A percentile compares a stretch with the other conserved stretches of the same genome.
These are phyloP conservation scores for Tulasnella sp. DNA, from an alignment of 768 basidiomycete genomes.

Conservation along the genomic window DNA sequence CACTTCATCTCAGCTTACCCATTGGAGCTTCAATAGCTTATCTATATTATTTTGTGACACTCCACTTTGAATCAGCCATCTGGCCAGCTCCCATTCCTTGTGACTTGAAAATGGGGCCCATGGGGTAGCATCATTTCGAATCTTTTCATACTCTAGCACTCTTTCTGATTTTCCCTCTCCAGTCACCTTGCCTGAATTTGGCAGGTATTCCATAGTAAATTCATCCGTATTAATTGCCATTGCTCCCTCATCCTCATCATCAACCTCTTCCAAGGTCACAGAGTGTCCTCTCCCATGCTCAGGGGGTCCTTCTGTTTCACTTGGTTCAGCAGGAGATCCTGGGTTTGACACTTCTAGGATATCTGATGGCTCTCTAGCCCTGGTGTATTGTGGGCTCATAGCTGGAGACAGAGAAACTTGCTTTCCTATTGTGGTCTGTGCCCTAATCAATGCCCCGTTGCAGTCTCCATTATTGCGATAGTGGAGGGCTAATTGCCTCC, in stretches of 20 bases:
- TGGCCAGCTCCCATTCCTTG: slow-evolving; percentile 16
- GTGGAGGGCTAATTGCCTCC: not conserved
- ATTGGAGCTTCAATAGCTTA: slow-evolving; percentile 4
- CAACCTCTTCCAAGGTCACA: not conserved
- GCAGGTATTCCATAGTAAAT: not conserved
- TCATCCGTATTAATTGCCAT: not conserved
- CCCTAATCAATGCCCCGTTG: not conserved
- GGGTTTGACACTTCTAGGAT: not conserved
- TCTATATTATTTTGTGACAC: not conserved
- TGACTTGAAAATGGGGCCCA: slow-evolving; percentile 12
- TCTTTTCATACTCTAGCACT: not conserved
- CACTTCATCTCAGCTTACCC: too few species aligned
- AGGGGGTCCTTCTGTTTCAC: not conserved
- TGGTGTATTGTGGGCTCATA: not conserved
- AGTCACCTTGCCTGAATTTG: not conserved
- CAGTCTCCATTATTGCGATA: not conserved
- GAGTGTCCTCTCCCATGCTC: not conserved
- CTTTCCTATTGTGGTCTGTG: not conserved
- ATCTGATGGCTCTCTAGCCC: too few species aligned
- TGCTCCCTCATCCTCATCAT: not conserved
- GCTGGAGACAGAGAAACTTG: not conserved
- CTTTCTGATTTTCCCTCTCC: not conserved
- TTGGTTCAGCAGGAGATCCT: not conserved
- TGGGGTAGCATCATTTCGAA: not conserved
- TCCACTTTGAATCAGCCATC: slow-evolving; percentile 7